Percentiles rank a stretch among this genome's conserved stretches.
phyloP scores from a whole-genome alignment of 2,329 filamentous ascomycete species.

The Ophiostoma sp. region DNA sequence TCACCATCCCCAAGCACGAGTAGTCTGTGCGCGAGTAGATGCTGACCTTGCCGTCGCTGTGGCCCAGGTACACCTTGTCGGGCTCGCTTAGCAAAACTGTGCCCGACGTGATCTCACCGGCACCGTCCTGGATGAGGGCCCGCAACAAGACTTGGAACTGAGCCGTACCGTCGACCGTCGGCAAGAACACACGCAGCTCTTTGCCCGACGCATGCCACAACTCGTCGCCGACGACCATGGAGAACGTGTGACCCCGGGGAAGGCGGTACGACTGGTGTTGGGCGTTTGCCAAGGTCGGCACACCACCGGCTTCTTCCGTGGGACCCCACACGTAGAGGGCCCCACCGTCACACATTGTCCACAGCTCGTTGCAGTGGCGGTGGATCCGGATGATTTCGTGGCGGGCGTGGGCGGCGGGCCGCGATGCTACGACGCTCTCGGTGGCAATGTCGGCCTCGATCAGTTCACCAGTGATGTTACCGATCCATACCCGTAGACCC shows the following conservation, averaged over 20 bases:
- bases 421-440: constrained; percentile 68
- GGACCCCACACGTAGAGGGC: constrained; percentile 85
- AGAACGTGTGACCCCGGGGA: constrained; percentile 80
- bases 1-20: constrained; percentile 75
- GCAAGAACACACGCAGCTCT: constrained; percentile 80
- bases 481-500: constrained; percentile 82
- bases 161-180: constrained; percentile 64
- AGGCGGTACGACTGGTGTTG: constrained; percentile 74
- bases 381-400: constrained; percentile 82
- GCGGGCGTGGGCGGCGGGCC: constrained; percentile 71
- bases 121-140: constrained; percentile 68
- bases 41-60: constrained; percentile 89
- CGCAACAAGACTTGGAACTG: constrained; percentile 75
- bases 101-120: constrained; percentile 85
- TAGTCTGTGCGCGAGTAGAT: constrained; percentile 83
- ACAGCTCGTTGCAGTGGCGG: constrained; percentile 83
- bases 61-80: constrained; percentile 83
- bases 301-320: constrained; percentile 56
- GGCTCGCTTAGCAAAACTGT: constrained; percentile 72
- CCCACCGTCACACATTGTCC: constrained; percentile 90
- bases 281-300: constrained; percentile 71
- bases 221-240: constrained; percentile 79
- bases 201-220: constrained; percentile 89
- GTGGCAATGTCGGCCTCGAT: constrained; percentile 82
- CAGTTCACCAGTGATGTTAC: constrained; percentile 83